phyloP scores from a whole-genome alignment of 805 yeast species.

The Pichia deserticola region DNA sequence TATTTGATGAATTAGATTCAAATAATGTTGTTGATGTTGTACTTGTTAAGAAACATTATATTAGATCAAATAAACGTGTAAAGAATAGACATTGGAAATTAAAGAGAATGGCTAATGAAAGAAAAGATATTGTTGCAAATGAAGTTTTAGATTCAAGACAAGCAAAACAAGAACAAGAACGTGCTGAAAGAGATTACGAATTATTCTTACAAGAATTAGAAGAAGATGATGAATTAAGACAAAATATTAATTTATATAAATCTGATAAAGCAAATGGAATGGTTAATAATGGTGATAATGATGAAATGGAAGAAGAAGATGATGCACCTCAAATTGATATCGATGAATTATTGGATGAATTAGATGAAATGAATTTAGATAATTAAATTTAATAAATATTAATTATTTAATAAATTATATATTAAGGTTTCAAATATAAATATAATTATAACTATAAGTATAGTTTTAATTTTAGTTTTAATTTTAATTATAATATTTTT shows the following conservation, averaged over 20 bases:
- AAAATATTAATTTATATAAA: conserved; percentile 83
- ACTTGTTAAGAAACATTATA: conserved; percentile 80
- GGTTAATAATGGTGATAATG: conserved; percentile 27
- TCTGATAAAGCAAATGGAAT: conserved; percentile 30
- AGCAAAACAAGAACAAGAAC: conserved; percentile 81
- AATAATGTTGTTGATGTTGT: conserved; percentile 76
- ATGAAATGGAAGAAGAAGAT: conserved; percentile 49
- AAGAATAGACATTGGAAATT: conserved; percentile 85
- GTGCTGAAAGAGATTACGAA: conserved; percentile 93
- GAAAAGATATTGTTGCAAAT: conserved; percentile 71
- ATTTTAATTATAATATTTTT: no score
- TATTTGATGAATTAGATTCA: conserved; percentile 65
- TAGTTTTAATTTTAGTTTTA: no score
- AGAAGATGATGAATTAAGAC: conserved; percentile 93
- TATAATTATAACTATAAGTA: no score
- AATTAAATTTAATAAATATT: conserved; percentile 26
- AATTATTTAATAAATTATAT: no score
- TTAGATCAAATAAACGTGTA: conserved; percentile 66
- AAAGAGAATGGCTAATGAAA: conserved; percentile 96
- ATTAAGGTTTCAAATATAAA: no score
- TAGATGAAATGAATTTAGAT: conserved; percentile 86
- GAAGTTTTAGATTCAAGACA: conserved; percentile 43
- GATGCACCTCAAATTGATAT: conserved; percentile 85
- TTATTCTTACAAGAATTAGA: conserved; percentile 93
- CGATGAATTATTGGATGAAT: conserved; percentile 89